phyloP scores from a whole-genome alignment of 1,284 basidiomycete species.

The Lignosus rhinocerotis region DNA sequence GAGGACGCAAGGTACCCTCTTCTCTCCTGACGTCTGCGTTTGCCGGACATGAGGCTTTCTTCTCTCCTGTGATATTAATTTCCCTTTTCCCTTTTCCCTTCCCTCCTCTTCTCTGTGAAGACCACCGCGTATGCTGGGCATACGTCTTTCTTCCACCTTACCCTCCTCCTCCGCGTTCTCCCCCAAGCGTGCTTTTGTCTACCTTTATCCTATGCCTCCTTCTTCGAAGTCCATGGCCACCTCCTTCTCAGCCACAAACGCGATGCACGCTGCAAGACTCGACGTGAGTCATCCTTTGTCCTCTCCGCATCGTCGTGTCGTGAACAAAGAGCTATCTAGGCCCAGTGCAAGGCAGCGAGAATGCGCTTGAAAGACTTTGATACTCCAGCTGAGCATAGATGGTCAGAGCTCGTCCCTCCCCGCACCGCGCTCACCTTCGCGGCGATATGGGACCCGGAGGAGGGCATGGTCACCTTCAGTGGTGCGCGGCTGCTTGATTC shows the following conservation, averaged over 20 bases:
- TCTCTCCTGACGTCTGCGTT: constrained; percentile 17
- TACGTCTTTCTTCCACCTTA: constrained; percentile 16
- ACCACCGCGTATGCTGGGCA: constrained; percentile 29
- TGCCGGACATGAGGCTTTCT: constrained; percentile 25
- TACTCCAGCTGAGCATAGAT: constrained; percentile 36
- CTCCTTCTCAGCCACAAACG: constrained; percentile 2
- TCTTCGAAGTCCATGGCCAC: constrained; percentile 4
- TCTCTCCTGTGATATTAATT: constrained; percentile 17
- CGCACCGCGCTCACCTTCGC: constrained; percentile 57
- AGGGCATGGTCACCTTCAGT: constrained; percentile 58
- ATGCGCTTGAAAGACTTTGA: constrained; percentile 23
- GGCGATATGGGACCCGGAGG: constrained; percentile 56
- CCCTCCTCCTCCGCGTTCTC: not conserved
- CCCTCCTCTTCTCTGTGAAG: constrained; percentile 24
- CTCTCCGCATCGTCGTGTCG: not conserved
- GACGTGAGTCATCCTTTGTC: constrained; percentile 12
- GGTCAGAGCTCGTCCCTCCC: constrained; percentile 58
- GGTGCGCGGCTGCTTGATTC: constrained; percentile 46
- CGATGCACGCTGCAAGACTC: constrained; percentile 9
- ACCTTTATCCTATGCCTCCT: constrained; percentile 2
- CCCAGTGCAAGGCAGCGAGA: constrained; percentile 4
- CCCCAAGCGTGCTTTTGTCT: constrained; percentile 2
- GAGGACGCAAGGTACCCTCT: constrained; percentile 9
- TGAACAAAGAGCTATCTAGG: constrained; percentile 3
- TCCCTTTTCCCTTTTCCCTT: constrained; percentile 20